Base-by-base conservation (phyloP, 257 asterid genomes). In the Datura wrightii region DNA sequence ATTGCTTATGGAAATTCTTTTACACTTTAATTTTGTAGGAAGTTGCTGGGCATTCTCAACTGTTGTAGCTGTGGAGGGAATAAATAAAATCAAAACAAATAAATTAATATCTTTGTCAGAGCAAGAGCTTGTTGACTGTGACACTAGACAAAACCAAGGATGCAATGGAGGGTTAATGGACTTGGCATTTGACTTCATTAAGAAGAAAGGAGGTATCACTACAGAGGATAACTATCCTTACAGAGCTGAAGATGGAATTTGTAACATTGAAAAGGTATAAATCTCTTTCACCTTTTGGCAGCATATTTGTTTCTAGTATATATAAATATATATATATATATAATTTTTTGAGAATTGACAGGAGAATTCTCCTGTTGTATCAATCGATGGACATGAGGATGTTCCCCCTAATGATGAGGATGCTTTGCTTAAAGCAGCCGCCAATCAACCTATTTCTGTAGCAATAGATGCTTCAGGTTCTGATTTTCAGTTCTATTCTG, bases 41-140 rank as follows among this genome's bases (percentile, higher is more conserved):
- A 95, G 98, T 85, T 95, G 98, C 55, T 95, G 98, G 98, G 98
- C 98, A 31, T 95, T 95, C 90, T 93, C 99, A 5, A 89, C 99
- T 0, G 93, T 95, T 18, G 98, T 87, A 41, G 96, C 94, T 9
- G 94, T 95, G 0, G 99, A 95, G 86, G 99, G 98, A 24, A 93
- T 95, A 87, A 93, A 95, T 84, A 91, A 90, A 14, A 91, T 95
- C 58, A 91, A 79, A 84, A 94, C 97, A 5, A 89, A 91, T 10
- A 84, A 90, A 0, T 53, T 95, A 39, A 91, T 94, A 9, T 86
- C 99, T 31, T 72, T 95, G 11, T 94, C 98, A 0, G 99, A 95
- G 82, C 99, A 95, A 85, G 98, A 93, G 65, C 97, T 95, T 2
- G 88, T 95, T 10, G 99, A 95, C 59, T 95, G 99, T 70, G 98